Base-by-base conservation (phyloP, 2,329 filamentous ascomycete genomes). In the Fusarium coicis region DNA sequence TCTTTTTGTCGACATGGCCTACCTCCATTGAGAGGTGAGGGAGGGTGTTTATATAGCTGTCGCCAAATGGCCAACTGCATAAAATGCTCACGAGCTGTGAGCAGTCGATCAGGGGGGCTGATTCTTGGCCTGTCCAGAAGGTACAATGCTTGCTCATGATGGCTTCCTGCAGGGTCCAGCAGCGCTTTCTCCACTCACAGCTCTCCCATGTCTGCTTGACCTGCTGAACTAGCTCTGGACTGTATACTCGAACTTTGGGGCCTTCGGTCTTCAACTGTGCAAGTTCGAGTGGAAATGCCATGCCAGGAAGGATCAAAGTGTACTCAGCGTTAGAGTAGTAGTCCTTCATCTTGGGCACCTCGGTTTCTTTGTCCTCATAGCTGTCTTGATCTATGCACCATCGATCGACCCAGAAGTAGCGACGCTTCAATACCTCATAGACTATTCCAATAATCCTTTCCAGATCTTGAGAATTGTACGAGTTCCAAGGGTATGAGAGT, bases 391-490 rank as follows among this genome's bases (percentile, higher is more conserved):
- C 26, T 46, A 46, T 46, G 26, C 26, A 46, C 26, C 18, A 46
- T 21, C 43, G 43, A 12, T 46, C 43, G 18, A 46, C 26, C 43
- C 43, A 28, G 18, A 15, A 46, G 6, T 46, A 46, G 5, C 43
- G 23, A 4, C 21, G 4, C 5, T 15, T 46, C 43, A 28, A 9
- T 9, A 28, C 26, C 1, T 5, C 4, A 1, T 28, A 4, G 12
- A 21, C 12, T 15, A 0, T 21, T 1, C 4, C 16, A 2, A 46
- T 28, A 8, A 46, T 28, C 5, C 1, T 21, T 28, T 46, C 26
- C 26, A 46, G 12, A 9, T 46, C 43, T 21, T 8, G 12, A 21
- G 43, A 21, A 6, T 5, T 12, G 18, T 46, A 46, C 8, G 43
- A 46, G 4, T 46, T 46, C 43, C 43, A 28, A 46, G 43, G 43